These are phyloP conservation scores for Oenanthe sinensis DNA, from an alignment of 129 eudicot species.

Conservation along the genomic window DNA sequence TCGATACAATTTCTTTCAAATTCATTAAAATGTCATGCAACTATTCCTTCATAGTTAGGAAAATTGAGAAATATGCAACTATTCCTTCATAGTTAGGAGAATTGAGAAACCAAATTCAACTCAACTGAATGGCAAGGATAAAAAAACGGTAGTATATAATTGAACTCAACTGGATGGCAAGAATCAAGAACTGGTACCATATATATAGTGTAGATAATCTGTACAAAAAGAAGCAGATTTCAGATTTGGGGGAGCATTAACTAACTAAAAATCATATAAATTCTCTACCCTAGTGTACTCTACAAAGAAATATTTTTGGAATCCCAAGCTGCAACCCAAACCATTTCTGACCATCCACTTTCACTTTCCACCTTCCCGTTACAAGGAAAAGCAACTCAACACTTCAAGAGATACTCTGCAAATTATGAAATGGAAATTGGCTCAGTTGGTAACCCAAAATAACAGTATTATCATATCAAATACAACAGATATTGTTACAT, in stretches of 20 bases:
- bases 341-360: not conserved
- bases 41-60: too few species aligned
- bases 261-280: not conserved
- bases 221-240: not conserved
- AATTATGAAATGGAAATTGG: not conserved
- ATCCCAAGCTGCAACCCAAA: not conserved
- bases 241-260: not conserved
- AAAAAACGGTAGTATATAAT: not conserved
- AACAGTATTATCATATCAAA: not conserved
- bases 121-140: not conserved
- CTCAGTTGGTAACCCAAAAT: not conserved
- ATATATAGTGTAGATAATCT: not conserved
- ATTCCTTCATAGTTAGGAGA: not conserved
- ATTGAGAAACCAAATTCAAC: not conserved
- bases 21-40: too few species aligned
- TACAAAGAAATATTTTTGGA: too few species aligned
- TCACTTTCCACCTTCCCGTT: not conserved
- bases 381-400: not conserved
- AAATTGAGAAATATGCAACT: too few species aligned
- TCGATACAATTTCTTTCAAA: too few species aligned
- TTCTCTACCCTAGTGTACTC: not conserved
- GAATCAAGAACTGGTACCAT: not conserved
- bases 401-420: constrained; percentile 7
- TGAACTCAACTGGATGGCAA: not conserved
- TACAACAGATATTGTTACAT: not conserved